Base-by-base conservation (phyloP, 768 basidiomycete species). In the Lactifluus pinguis region DNA sequence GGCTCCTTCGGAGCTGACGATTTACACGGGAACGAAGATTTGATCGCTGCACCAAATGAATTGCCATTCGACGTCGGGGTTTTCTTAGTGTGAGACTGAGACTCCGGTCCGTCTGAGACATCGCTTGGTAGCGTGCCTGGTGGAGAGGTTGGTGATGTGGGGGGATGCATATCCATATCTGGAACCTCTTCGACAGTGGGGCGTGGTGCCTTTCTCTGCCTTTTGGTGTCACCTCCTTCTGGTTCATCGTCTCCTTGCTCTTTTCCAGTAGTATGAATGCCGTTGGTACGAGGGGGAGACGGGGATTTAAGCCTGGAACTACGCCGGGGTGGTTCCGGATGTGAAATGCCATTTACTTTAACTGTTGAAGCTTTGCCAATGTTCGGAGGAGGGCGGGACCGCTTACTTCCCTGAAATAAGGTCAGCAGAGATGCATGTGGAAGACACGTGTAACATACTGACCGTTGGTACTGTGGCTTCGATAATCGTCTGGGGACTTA, bases 401-500 rank as follows among this genome's bases (percentile, higher is more conserved):
- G 84, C 68, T 88, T 88, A 69, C 84, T 88, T 60, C 88, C 89
- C 87, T 89, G 68, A 25, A 65, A 61, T 45, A 62, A 60, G 29
- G 49, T 66, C 21, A 67, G 59, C 21, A 48, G 57, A 8, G 32
- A 42, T 30, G 32, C 19, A 51, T 7, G 4, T 14, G 15, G 42
- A n/a, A 30, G 39, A 39, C 36, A 63, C 30, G 71, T 79, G 60
- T 60, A 83, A 84, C 78, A 83, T 21, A 52, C 60, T 53, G 32
- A 66, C 65, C 29, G 56, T 87, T 14, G 89, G 89, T 13, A 90
- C 68, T 2, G 88, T 89, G 3, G 87, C 86, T 72, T 89, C 86
- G 49, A 91, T 86, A 53, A 88, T 85, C 41, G 81, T 82, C 63
- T 86, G 86, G 1, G 84, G 80, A 39, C 83, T 81, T 52, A 76